A percentile compares a stretch with the other conserved stretches of the same genome.
phyloP scores from a whole-genome alignment of 1,139 yeast genomes.

The Lodderomyces metapsilosis region DNA sequence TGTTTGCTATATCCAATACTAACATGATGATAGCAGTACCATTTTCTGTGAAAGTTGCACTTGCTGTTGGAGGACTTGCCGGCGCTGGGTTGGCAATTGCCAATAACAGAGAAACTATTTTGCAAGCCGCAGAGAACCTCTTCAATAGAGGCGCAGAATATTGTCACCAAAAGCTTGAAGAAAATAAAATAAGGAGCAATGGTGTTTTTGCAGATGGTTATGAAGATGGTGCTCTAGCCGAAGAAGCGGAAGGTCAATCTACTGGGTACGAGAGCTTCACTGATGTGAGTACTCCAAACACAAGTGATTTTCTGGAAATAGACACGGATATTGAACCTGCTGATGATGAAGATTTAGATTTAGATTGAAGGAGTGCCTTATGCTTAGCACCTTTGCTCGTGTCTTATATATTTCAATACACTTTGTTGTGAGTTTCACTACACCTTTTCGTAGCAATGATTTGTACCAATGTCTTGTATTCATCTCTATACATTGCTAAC shows the following conservation, averaged over 20 bases:
- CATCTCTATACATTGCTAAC: slow-evolving; percentile 18
- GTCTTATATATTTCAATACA: too few species aligned
- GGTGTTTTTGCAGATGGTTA: slow-evolving; percentile 27
- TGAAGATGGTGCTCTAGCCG: slow-evolving; percentile 29
- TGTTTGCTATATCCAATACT: slow-evolving; percentile 4
- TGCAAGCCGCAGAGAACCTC: slow-evolving; percentile 31
- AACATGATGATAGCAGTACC: slow-evolving; percentile 26
- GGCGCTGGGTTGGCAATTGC: slow-evolving; percentile 41
- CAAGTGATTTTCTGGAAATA: slow-evolving; percentile 12
- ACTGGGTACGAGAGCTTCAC: slow-evolving; percentile 16
- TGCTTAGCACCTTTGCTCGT: too few species aligned
- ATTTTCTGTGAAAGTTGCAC: slow-evolving; percentile 38
- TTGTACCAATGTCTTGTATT: not conserved
- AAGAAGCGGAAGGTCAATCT: slow-evolving; percentile 12
- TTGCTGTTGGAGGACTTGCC: slow-evolving; percentile 37
- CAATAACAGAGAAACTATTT: slow-evolving; percentile 31
- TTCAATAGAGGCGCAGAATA: slow-evolving; percentile 37
- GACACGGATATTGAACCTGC: slow-evolving; percentile 10
- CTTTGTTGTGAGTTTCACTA: too few species aligned
- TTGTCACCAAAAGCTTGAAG: slow-evolving; percentile 29
- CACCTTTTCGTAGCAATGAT: too few species aligned
- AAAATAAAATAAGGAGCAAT: slow-evolving; percentile 16
- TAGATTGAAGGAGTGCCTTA: not conserved
- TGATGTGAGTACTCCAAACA: slow-evolving; percentile 27
- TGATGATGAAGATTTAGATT: slow-evolving; percentile 16